A percentile compares a stretch with the other conserved stretches of the same genome.
phyloP scores from a whole-genome alignment of 805 yeast genomes.

The Priceomyces haplophilus region DNA sequence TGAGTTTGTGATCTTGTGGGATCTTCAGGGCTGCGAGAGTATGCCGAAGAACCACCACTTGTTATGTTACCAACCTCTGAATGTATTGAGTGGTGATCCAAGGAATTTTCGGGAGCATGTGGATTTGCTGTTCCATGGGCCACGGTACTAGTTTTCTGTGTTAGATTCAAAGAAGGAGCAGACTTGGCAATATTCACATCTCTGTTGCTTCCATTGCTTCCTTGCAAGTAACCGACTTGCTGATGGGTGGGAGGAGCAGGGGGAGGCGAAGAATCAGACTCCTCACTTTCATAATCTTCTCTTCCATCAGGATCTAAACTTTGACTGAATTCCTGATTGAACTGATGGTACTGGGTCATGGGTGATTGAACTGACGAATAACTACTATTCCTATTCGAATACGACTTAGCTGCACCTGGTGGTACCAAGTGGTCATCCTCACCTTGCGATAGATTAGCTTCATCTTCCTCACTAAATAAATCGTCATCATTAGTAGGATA shows the following conservation, averaged over 20 bases:
- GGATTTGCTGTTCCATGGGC: constrained; percentile 18
- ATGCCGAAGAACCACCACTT: constrained; percentile 15
- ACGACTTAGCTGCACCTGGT: constrained; percentile 6
- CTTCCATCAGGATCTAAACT: constrained; percentile 14
- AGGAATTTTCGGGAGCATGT: constrained; percentile 7
- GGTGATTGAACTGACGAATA: constrained; percentile 42
- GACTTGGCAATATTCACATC: constrained; percentile 10
- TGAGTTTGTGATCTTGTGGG: constrained; percentile 4
- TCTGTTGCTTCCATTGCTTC: neutral
- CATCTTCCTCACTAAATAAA: constrained; percentile 34
- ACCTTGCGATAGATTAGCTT: constrained; percentile 16
- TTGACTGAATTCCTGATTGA: constrained; percentile 36
- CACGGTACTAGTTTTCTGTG: constrained; percentile 14
- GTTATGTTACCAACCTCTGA: constrained; percentile 23
- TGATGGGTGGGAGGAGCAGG: constrained; percentile 22
- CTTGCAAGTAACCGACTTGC: neutral
- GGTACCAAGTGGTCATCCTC: constrained; percentile 15
- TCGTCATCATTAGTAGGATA: constrained; percentile 39
- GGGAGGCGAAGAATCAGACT: constrained; percentile 18
- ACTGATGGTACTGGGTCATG: constrained; percentile 41
- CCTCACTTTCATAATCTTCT: constrained; percentile 11
- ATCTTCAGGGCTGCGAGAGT: constrained; percentile 11
- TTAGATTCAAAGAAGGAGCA: constrained; percentile 12
- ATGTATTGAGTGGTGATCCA: constrained; percentile 21
- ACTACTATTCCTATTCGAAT: constrained; percentile 29